Base-by-base conservation (phyloP, 768 basidiomycete species). In the Boletus barrowsii region DNA sequence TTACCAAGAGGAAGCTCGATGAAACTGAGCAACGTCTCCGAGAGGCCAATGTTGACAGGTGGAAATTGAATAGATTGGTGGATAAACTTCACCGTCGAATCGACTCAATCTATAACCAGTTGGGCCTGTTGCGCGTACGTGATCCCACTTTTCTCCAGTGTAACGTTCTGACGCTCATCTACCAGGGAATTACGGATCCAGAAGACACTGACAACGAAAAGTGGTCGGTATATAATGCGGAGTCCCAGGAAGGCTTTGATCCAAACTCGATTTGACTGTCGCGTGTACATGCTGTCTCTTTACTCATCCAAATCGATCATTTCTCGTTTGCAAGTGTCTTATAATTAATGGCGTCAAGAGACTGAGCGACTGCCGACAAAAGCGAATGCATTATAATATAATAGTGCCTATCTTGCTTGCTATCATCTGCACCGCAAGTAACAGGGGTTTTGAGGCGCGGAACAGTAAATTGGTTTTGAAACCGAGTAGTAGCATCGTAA, bases 1-100 rank as follows among this genome's bases (percentile, higher is more conserved):
- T 48, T 22, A 42, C 63, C 10, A 50, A 52, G 56, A 60, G 13
- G 40, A 51, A 52, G 29, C 66, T 62, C n/a, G 51, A 60, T 9
- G 58, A 62, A 37, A 63, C 63, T 7, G 63, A 60, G 48, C 33
- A 43, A 39, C 39, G 36, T 22, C 58, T 66, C 5, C 53, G 36
- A 24, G 63, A 68, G 46, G 54, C 56, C 15, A 55, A 60, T 10
- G 47, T 39, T 20, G 61, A 66, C 33, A 60, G 26, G 29, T n/a
- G 11, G 48, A 60, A 29, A 29, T 44, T 60, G 49, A 53, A 22
- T n/a, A 44, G 18, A 47, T 53, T 47, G 61, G 63, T 42, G 17
- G 20, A 54, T 17, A 40, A 6, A 26, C 63, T 68, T 35, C 26
- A 11, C 18, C 13, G 51, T 18, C 40, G 20, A 46, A n/a, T 68